Base-by-base conservation (phyloP, 768 basidiomycete genomes). In the Sarcomyxa edulis region DNA sequence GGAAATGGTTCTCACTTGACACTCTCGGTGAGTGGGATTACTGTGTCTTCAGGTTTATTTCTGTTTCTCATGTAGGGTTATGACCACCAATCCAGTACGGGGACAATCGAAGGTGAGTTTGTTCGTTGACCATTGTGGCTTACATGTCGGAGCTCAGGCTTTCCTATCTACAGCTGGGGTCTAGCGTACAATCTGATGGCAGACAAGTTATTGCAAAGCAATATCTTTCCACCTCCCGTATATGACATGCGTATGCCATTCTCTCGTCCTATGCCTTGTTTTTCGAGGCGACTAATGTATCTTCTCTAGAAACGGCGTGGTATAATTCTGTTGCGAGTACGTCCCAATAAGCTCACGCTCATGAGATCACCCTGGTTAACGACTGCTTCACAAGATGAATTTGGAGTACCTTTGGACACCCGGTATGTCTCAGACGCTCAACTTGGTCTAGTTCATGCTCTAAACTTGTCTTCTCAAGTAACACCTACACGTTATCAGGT, bases 101-200 rank as follows among this genome's bases (percentile, higher is more conserved):
- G n/a, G n/a, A n/a, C n/a, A n/a, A n/a, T n/a, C n/a, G n/a, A n/a
- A n/a, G 71, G 72, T 6, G 64, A 80, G 46, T 63, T 69, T 37
- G 53, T 54, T 35, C 74, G 69, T 71, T 71, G 34, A 29, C 45
- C 35, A 32, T 6, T 10, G 8, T 7, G 16, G 11, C 22, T 26
- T 25, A 14, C 7, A 8, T 25, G 24, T 37, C 24, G 7, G 8
- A 19, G 10, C 11, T 26, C 7, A 21, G 28, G 24, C 8, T 5
- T 7, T 42, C 7, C 26, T 23, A 37, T 20, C 9, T 32, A 10
- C 31, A 74, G 71, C 43, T 81, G 78, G 78, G 74, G 75, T 4
- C 48, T 80, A 20, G 58, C 72, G 8, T 83, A 84, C 58, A 82
- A 83, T 58, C 50, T 84, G 35, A 81, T 68, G 39, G 75, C 69